These are phyloP conservation scores for Heracleum sosnowskyi DNA, from an alignment of 129 eudicot species.

Conservation along the genomic window DNA sequence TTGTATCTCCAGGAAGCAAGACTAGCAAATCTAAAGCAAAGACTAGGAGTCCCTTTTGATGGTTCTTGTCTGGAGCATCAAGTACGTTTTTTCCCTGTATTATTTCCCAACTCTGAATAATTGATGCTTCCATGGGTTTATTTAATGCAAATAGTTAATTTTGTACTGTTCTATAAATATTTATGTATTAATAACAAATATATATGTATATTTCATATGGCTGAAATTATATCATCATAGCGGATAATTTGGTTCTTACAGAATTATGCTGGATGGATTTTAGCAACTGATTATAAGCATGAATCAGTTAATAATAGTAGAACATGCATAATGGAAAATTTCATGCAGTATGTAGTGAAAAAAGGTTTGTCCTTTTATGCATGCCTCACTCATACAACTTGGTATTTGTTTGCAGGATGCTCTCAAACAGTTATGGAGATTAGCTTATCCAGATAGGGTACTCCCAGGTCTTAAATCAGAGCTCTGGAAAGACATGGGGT, in stretches of 20 bases:
- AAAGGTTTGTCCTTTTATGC: neutral
- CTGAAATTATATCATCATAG: neutral
- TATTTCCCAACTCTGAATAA: neutral
- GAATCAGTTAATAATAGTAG: neutral
- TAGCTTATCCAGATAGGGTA: conserved; percentile 74
- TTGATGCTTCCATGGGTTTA: neutral
- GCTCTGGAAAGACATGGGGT: conserved; percentile 98
- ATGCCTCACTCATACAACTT: neutral
- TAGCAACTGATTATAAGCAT: neutral
- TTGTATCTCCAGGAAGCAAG: conserved; percentile 54
- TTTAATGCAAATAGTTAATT: neutral
- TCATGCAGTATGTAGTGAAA: neutral
- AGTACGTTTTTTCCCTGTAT: conserved; percentile 30
- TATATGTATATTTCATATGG: neutral
- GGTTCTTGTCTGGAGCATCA: conserved; percentile 80
- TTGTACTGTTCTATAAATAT: neutral
- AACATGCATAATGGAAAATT: neutral
- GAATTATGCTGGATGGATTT: neutral
- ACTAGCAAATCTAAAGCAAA: conserved; percentile 54
- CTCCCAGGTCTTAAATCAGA: conserved; percentile 90
- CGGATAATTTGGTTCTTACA: neutral
- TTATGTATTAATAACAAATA: neutral
- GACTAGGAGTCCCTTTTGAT: conserved; percentile 78
- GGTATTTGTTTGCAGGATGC: conserved; percentile 60
- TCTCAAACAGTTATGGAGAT: conserved; percentile 72